These are phyloP conservation scores for Cutaneotrichosporon cyanovorans DNA, from an alignment of 1,284 basidiomycete species.

Conservation along the genomic window DNA sequence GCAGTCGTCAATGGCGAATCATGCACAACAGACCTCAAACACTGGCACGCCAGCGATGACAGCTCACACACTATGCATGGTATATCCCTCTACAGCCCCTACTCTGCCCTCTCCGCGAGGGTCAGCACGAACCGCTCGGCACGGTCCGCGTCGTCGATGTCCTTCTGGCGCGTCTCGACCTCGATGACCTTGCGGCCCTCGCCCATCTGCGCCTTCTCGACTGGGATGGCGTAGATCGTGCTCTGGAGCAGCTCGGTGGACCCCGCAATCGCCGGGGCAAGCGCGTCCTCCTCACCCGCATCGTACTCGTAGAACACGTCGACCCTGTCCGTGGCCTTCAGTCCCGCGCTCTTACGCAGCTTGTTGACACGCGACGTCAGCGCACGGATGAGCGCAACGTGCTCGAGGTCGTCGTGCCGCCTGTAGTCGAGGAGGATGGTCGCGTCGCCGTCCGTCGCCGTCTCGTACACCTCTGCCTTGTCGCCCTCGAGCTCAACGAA, in stretches of 20 bases:
- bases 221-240: conserved; percentile 67
- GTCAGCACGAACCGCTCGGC: conserved; percentile 55
- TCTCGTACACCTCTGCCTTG: conserved; percentile 56
- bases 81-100: too few species aligned
- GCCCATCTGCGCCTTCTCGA: conserved; percentile 54
- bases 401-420: conserved; percentile 75
- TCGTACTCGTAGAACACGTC: conserved; percentile 82
- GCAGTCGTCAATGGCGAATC: too few species aligned
- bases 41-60: too few species aligned
- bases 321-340: conserved; percentile 91
- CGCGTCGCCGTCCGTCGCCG: conserved; percentile 88
- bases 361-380: conserved; percentile 93
- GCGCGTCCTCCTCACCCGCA: conserved; percentile 57
- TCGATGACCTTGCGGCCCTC: conserved; percentile 66
- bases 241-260: conserved; percentile 60
- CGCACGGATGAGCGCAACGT: conserved; percentile 83
- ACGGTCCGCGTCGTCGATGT: conserved; percentile 86
- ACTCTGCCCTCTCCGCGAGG: conserved; percentile 25
- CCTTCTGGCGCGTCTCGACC: conserved; percentile 59
- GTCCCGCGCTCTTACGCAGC: conserved; percentile 86
- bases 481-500: conserved; percentile 65
- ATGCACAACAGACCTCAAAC: too few species aligned
- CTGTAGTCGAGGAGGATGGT: conserved; percentile 86
- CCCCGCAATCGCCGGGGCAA: conserved; percentile 63
- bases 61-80: too few species aligned